These are phyloP conservation scores for Panaeolus cyanescens DNA, from an alignment of 768 basidiomycete species.

Conservation along the genomic window DNA sequence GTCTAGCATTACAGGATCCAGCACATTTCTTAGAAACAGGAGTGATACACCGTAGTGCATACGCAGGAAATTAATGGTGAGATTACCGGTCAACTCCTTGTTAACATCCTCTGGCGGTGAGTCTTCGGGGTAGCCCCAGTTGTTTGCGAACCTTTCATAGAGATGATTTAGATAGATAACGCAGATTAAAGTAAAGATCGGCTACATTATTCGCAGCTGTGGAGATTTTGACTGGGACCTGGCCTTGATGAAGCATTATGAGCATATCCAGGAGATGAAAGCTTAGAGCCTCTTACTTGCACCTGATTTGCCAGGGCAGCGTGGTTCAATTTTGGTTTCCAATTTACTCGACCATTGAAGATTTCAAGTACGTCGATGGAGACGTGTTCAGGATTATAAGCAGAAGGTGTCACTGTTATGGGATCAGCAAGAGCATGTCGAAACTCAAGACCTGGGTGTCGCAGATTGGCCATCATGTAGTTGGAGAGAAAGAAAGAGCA, in stretches of 20 bases:
- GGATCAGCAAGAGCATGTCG: neutral
- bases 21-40: neutral
- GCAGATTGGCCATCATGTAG: neutral
- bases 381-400: neutral
- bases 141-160: neutral
- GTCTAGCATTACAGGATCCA: neutral
- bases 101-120: neutral
- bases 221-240: neutral
- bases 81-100: neutral
- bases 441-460: neutral
- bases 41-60: neutral
- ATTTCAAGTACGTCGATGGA: neutral
- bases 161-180: neutral
- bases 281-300: neutral
- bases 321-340: neutral
- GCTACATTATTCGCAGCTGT: neutral
- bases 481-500: neutral
- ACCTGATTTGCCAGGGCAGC: neutral
- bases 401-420: neutral
- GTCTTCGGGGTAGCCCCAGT: neutral
- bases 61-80: neutral
- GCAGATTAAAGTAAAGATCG: slow-evolving; percentile 48
- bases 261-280: neutral
- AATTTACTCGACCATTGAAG: neutral
- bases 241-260: neutral